Base-by-base conservation (phyloP, 208 protist genomes). In the Acanthamoeba healyi region DNA sequence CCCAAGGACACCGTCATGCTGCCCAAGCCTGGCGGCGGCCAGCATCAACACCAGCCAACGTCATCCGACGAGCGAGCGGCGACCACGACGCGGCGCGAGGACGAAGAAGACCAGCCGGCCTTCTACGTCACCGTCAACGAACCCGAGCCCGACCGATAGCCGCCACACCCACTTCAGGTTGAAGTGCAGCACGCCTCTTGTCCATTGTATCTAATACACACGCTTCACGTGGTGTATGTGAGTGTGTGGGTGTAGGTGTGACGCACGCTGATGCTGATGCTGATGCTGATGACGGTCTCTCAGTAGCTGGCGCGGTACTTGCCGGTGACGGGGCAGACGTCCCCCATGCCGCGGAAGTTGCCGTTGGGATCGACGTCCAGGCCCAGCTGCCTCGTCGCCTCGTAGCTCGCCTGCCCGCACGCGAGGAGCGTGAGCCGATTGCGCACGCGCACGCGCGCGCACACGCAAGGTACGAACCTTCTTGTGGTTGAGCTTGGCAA, bases 241-340 rank as follows among this genome's bases (percentile, higher is more conserved):
- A n/a, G n/a, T n/a, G n/a, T n/a, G n/a, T n/a, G n/a, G n/a, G n/a
- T n/a, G n/a, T n/a, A n/a, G n/a, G n/a, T n/a, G n/a, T n/a, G n/a
- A n/a, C n/a, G n/a, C n/a, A n/a, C n/a, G n/a, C n/a, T n/a, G n/a
- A n/a, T n/a, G n/a, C n/a, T n/a, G n/a, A n/a, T n/a, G n/a, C 49
- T 54, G 49, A 54, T 15, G 49, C 6, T 54, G 49, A 54, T 54
- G 10, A 15, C 49, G 49, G 10, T 38, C n/a, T 42, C 46, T 93
- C 40, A 94, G 56, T 84, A 94, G 89, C 89, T 94, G 17, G 89
- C 89, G 24, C 89, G 89, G 17, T 70, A 70, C 70, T 94, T 94
- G 61, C 89, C 89, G 1, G 89, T 94, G 89, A 94, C 40, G 65
- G 89, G 89, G 44, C 89, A 94, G 40, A 84, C 40, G 46, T 94